A percentile compares a stretch with the other conserved stretches of the same genome.
These are phyloP conservation scores for Paramyrothecium sp. DNA, from an alignment of 2,329 filamentous ascomycete species.

Conservation along the genomic window DNA sequence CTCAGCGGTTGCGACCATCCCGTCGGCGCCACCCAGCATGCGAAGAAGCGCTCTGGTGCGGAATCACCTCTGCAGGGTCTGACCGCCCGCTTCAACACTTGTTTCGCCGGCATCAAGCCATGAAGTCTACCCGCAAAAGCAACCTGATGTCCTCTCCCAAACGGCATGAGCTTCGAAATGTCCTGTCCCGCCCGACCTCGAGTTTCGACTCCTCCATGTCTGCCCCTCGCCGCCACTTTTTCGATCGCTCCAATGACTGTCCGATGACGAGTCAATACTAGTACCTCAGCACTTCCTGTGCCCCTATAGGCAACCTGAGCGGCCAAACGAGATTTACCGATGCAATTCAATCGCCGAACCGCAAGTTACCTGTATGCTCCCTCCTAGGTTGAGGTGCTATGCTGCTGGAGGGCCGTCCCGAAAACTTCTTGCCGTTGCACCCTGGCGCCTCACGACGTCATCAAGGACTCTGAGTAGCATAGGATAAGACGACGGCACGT, in stretches of 20 bases:
- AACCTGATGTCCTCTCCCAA: conserved; percentile 59
- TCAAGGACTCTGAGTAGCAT: no score
- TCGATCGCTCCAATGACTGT: conserved; percentile 48
- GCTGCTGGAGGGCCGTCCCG: no score
- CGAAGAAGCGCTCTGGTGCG: conserved; percentile 54
- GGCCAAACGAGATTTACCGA: no score
- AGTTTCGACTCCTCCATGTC: conserved; percentile 80
- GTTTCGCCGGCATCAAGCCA: conserved; percentile 51
- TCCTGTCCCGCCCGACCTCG: conserved; percentile 67
- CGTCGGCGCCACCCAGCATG: conserved; percentile 35
- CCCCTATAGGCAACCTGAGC: no score
- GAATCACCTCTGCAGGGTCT: conserved; percentile 63
- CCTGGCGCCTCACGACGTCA: no score
- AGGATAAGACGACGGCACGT: no score
- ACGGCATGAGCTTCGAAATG: conserved; percentile 80
- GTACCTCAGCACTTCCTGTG: no score
- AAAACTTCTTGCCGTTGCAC: no score
- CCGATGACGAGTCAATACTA: no score
- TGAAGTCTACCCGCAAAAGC: conserved; percentile 46
- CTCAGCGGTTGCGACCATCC: conserved; percentile 62
- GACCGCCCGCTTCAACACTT: conserved; percentile 63
- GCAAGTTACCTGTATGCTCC: no score
- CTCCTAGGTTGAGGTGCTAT: no score
- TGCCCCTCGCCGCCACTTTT: conserved; percentile 47
- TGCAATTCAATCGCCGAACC: no score